phyloP scores from a whole-genome alignment of 2,329 filamentous ascomycete species.

The Diaporthe amygdali region DNA sequence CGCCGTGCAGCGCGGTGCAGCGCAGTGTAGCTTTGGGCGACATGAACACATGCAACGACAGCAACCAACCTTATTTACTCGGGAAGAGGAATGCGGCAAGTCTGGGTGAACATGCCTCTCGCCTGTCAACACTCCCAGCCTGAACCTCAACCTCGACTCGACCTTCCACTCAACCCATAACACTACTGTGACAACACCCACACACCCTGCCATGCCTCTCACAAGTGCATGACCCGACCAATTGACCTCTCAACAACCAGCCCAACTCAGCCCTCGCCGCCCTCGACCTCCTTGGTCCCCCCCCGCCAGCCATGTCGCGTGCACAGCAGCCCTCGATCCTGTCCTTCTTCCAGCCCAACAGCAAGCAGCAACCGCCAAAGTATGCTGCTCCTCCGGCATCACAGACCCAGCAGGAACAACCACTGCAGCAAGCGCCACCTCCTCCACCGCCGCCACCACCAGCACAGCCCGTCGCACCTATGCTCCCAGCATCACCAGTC shows the following conservation, averaged over 20 bases:
- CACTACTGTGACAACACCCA: not conserved
- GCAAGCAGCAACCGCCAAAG: conserved; percentile 44
- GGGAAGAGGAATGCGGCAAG: not conserved
- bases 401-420: conserved; percentile 30
- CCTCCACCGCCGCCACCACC: conserved; percentile 27
- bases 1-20: not conserved
- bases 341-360: conserved; percentile 62
- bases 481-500: conserved; percentile 28
- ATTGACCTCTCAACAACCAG: not conserved
- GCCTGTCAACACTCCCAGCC: not conserved
- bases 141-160: not conserved
- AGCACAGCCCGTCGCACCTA: conserved; percentile 25
- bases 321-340: conserved; percentile 58
- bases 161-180: not conserved
- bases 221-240: not conserved
- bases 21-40: not conserved
- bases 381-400: conserved; percentile 46
- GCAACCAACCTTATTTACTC: not conserved
- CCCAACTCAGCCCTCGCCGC: not conserved
- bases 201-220: conserved; percentile 1
- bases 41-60: not conserved
- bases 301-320: conserved; percentile 37
- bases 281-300: not conserved
- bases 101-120: not conserved
- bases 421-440: conserved; percentile 27